A percentile compares a stretch with the other conserved stretches of the same genome.
These are phyloP conservation scores for Globisporangium takayamanum DNA, from an alignment of 352 stramenopile genomes.

Conservation along the genomic window DNA sequence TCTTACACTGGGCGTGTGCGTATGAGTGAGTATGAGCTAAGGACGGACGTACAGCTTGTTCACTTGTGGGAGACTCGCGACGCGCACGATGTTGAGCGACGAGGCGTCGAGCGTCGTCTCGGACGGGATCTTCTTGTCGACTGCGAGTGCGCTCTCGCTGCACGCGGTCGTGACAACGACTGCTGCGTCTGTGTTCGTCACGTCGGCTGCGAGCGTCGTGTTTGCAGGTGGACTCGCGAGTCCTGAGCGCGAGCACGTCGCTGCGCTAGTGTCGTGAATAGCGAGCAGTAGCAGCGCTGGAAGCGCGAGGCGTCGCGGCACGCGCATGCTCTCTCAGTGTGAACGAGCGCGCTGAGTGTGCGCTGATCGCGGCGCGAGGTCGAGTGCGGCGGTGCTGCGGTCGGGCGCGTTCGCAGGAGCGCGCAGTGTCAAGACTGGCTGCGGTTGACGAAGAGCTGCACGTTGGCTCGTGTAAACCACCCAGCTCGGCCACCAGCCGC, in stretches of 20 bases:
- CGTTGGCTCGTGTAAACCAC: too few relatives aligned
- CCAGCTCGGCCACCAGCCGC: too few relatives aligned
- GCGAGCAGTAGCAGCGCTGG: not conserved
- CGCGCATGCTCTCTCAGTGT: too few relatives aligned
- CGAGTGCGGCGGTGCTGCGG: too few relatives aligned
- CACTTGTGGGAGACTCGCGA: slow-evolving; percentile 15
- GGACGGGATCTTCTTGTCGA: slow-evolving; percentile 2
- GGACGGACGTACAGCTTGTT: slow-evolving; percentile 8
- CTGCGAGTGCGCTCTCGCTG: slow-evolving; percentile 6
- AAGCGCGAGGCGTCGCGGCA: too few relatives aligned
- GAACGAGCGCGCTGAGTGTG: too few relatives aligned
- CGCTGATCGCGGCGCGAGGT: too few relatives aligned
- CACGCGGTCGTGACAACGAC: slow-evolving; percentile 12
- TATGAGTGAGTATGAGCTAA: too few relatives aligned
- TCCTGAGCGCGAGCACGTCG: slow-evolving; percentile 10
- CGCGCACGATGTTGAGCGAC: slow-evolving; percentile 7
- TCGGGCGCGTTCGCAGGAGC: too few relatives aligned
- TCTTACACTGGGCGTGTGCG: too few relatives aligned
- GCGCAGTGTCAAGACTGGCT: too few relatives aligned
- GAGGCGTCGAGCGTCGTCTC: slow-evolving; percentile 7
- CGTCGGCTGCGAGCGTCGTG: slow-evolving; percentile 8
- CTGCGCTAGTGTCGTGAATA: not conserved
- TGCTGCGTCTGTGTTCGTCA: slow-evolving; percentile 4
- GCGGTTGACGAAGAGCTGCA: too few relatives aligned
- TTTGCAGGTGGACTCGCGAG: slow-evolving; percentile 3